Evolutionary conservation across 495 filamentous ascomycete species (phyloP), one percentile per base, ranked within the genome.

Genomic region (Aspergillus panamensis): DNA sequence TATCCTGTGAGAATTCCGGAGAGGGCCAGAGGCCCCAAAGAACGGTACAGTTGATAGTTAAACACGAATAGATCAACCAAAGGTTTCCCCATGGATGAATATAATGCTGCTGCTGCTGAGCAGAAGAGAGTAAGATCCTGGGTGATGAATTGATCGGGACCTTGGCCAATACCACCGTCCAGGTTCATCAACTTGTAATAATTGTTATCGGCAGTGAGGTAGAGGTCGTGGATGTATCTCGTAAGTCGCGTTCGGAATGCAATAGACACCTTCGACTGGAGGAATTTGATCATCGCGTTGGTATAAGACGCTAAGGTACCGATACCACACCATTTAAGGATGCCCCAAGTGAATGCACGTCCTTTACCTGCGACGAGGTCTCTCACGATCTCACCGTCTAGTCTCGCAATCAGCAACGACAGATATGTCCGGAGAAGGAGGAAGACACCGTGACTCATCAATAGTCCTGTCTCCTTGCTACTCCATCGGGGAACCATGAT

Each of bases 401-500:
- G 77, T 32, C 94, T 81, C 14, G 95, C 95, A 48, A 97, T 91
- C 6, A 97, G 82, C 16, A 99, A 77, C 8, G 92, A 96, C 31
- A 99, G 84, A 68, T 97, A 98, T 53, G 95, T 99, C 62, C 95
- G 79, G 30, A 96, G 74, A 72, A 97, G 83, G 52, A 82, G 71
- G 59, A 82, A 82, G 10, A 80, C 56, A 13, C 79, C 79, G 58
- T 97, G 95, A 61, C 90, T 89, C 61, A 95, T 72, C 42, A 99
- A 76, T 55, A 99, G 70, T 3, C 90, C 92, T 2, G 91, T 91
- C 76, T 97, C 95, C 69, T 97, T 97, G 73, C 91, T 92, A 25
- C 84, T 85, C 90, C 91, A 96, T 62, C 92, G 77, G 8, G 95
- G 95, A 58, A 97, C 88, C 93, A 97, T 96, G 63, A 99, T 97